Percentiles rank a stretch among this genome's conserved stretches.
These are phyloP conservation scores for Moesziomyces parantarcticus DNA, from an alignment of 1,284 basidiomycete genomes.

Conservation along the genomic window DNA sequence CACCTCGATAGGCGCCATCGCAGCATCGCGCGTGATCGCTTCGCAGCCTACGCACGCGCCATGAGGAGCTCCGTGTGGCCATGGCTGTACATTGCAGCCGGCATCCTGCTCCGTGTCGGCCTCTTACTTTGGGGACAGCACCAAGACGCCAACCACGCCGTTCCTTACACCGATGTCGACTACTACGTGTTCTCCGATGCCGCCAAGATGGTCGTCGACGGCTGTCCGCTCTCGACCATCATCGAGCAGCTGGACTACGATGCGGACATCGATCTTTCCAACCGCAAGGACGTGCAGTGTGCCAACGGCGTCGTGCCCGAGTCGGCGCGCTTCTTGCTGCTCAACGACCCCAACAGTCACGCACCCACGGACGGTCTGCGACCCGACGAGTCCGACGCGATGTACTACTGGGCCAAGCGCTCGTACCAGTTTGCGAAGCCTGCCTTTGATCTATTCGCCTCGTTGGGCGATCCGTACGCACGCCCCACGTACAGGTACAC, in stretches of 20 bases:
- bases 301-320: constrained; percentile 57
- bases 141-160: constrained; percentile 81
- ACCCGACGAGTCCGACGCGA: constrained; percentile 31
- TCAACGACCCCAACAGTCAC: constrained; percentile 53
- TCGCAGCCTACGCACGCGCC: background rate
- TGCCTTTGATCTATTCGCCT: constrained; percentile 51
- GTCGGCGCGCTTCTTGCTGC: constrained; percentile 72
- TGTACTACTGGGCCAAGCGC: constrained; percentile 37
- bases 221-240: constrained; percentile 54
- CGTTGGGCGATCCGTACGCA: constrained; percentile 80
- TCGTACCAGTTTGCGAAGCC: constrained; percentile 48
- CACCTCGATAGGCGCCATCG: background rate
- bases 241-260: constrained; percentile 38
- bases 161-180: constrained; percentile 97
- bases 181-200: constrained; percentile 96
- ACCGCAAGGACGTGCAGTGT: constrained; percentile 47
- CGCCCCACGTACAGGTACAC: constrained; percentile 96
- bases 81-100: constrained; percentile 66
- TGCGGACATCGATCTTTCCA: constrained; percentile 45
- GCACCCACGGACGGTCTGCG: constrained; percentile 25
- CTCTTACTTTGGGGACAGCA: constrained; percentile 87
- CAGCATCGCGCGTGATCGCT: background rate
- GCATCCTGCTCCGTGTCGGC: constrained; percentile 75
- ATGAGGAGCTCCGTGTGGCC: constrained; percentile 35
- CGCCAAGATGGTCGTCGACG: constrained; percentile 68